Base-by-base conservation (phyloP, 805 yeast genomes). In the Wickerhamiella brachini region DNA sequence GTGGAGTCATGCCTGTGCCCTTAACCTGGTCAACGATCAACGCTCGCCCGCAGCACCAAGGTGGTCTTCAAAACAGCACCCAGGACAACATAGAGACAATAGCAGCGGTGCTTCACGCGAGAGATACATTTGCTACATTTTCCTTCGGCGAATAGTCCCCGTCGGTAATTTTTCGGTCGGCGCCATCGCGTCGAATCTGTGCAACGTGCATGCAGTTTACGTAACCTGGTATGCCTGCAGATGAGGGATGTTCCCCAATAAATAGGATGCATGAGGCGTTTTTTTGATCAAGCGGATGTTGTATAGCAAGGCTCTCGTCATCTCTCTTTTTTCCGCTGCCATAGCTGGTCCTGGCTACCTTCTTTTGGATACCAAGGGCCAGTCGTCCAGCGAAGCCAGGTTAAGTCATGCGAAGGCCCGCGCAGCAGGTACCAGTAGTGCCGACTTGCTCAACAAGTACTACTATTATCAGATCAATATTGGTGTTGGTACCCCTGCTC, bases 401-500 rank as follows among this genome's bases (percentile, higher is more conserved):
- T 8, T 18, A 10, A 3, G 8, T 8, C 21, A 17, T n/a, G 42
- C 42, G 18, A 6, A 8, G 10, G 20, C 42, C 8, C 20, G 21
- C 20, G 10, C 4, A 6, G 42, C 20, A n/a, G 20, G 21, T 21
- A n/a, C 20, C 10, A 18, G 21, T 2, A 44, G 18, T 20, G 50
- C 49, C 13, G 12, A 29, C 34, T 29, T 29, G 15, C 12, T 5
- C 22, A 58, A 58, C 47, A 42, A 47, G 45, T 52, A 54, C 29
- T 56, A 37, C 31, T 57, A 49, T 49, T 65, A 63, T 52, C 56
- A 58, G 23, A 57, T 62, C 13, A 50, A 45, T 13, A 60, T 67
- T n/a, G 62, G 61, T 12, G 21, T 81, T 15, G 87, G 88, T 8
- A 74, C 84, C 0, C 71, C 78, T 2, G 59, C 66, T 0, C 80